Base-by-base conservation (phyloP, 1,284 basidiomycete species). In the Abortiporus biennis region DNA sequence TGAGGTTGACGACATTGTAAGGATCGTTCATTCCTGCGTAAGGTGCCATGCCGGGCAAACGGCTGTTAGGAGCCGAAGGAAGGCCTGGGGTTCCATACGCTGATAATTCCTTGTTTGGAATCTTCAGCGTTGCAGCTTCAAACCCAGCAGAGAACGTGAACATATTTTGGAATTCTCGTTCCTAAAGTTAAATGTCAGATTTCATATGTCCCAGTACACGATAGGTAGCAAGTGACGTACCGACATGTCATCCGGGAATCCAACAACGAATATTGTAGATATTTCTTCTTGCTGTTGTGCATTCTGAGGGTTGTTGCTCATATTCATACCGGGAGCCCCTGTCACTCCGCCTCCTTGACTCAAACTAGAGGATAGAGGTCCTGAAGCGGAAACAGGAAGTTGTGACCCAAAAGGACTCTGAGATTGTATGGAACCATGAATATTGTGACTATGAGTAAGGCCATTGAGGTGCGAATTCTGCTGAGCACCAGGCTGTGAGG, bases 101-200 rank as follows among this genome's bases (percentile, higher is more conserved):
- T 16, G 82, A 83, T 46, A 78, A 80, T 58, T 91, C 85, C 60
- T 90, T 90, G 63, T 89, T 86, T 1, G 95, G 95, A 47, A 96
- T 92, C 74, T 98, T 99, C 54, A 99, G 76, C 4, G 94, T 97
- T 1, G 95, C 94, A 13, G 95, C 96, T 62, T 99, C 95, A 57
- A 99, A 99, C 9, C 93, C 96, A 1, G 78, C 69, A 2, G 91
- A 92, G 59, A 99, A 99, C 3, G 93, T 91, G 63, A 99, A 99
- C 87, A 99, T 96, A 63, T 98, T 98, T 66, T 95, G 92, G 63
- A 99, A 98, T 67, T 99, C 95, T 17, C 95, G 91, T 68, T 98
- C 92, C 89, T 94, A 32, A 19, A 31, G 15, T 24, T 29, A 4
- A n/a, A 24, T 4, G 6, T 36, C 13, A 36, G 41, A 27, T 29